Evolutionary conservation across 2,329 filamentous ascomycete genomes (phyloP), one percentile per base, ranked within the genome.

Genomic region (Fusarium anthophilum): DNA sequence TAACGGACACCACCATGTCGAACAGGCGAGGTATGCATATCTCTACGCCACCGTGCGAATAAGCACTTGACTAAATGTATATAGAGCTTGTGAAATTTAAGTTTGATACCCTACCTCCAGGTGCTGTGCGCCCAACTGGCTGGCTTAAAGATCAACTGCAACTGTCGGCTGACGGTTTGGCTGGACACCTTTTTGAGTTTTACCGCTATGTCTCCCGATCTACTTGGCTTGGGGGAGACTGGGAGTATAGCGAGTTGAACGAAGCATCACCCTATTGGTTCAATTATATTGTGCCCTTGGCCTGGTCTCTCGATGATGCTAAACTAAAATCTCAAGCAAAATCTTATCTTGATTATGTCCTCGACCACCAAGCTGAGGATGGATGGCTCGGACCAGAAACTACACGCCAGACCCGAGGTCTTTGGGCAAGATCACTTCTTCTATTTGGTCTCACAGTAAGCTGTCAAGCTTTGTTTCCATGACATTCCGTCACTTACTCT

Each of bases 1-100:
- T n/a, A 12, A 24, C n/a, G 1, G 5, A 18, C 13, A 18, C n/a
- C 15, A 44, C 43, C n/a, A 24, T 44, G 43, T 44, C 43, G 4
- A 44, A 24, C 5, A 44, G n/a, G 15, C 43, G n/a, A 44, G 43
- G 43, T 24, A 44, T 18, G 5, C 3, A 24, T 12, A 24, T 44
- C 18, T 24, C 1, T 5, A 44, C 5, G 11, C 1, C n/a, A 5
- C 7, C 15, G 1, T 11, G 10, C 15, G 6, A 44, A 5, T 5
- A 12, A 44, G n/a, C 5, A 24, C 15, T 24, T 44, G 2, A 44
- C n/a, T 24, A 4, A 44, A 24, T 13, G 5, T 4, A 4, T 18
- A 8, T 24, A 44, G 43, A 24, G 43, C 43, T 44, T 8, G 15
- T 24, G 10, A 24, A 44, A 24, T 24, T 44, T 13, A 24, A 44